Evolutionary conservation across 495 filamentous ascomycete species (phyloP).

Genomic region (Clavariopsis aquatica): DNA sequence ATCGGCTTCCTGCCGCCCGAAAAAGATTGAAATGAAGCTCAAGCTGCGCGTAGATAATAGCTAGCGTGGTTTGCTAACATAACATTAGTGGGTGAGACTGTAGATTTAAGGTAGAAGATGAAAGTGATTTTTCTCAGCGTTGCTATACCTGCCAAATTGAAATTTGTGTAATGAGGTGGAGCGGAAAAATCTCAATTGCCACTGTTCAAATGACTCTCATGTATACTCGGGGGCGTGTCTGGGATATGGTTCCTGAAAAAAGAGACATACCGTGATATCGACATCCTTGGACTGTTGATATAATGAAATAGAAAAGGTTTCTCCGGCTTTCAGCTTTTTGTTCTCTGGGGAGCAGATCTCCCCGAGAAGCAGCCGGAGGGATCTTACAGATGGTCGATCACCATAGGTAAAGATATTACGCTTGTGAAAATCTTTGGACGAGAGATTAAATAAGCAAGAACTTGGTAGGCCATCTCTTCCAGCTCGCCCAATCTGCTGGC

Average conservation of each 20-base stretch:
- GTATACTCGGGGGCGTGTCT: too few relatives aligned
- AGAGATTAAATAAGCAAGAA: slow-evolving; percentile 58
- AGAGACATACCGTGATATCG: slow-evolving; percentile 48
- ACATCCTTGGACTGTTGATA: slow-evolving; percentile 48
- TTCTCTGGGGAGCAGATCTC: slow-evolving; percentile 48
- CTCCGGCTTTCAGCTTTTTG: slow-evolving; percentile 41
- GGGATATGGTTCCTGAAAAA: too few relatives aligned
- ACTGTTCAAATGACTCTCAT: too few relatives aligned
- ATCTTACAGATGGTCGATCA: slow-evolving; percentile 55
- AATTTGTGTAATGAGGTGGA: too few relatives aligned
- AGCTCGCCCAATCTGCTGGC: slow-evolving; percentile 61
- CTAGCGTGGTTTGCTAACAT: slow-evolving; percentile 44
- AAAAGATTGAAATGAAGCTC: slow-evolving; percentile 58
- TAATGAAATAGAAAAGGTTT: slow-evolving; percentile 51
- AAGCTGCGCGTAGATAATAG: slow-evolving; percentile 54
- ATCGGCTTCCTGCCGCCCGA: slow-evolving; percentile 58
- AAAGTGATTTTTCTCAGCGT: neutral
- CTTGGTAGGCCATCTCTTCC: slow-evolving; percentile 56
- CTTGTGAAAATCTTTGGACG: slow-evolving; percentile 53
- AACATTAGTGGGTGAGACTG: slow-evolving; percentile 26
- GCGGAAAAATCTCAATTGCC: too few relatives aligned
- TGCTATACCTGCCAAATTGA: neutral
- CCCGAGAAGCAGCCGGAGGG: slow-evolving; percentile 49
- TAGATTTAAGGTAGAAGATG: too few relatives aligned
- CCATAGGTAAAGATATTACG: slow-evolving; percentile 58